Conservation (phyloP, 2,329 filamentous ascomycete genomes). For the Rasamsonia emersonii region DNA sequence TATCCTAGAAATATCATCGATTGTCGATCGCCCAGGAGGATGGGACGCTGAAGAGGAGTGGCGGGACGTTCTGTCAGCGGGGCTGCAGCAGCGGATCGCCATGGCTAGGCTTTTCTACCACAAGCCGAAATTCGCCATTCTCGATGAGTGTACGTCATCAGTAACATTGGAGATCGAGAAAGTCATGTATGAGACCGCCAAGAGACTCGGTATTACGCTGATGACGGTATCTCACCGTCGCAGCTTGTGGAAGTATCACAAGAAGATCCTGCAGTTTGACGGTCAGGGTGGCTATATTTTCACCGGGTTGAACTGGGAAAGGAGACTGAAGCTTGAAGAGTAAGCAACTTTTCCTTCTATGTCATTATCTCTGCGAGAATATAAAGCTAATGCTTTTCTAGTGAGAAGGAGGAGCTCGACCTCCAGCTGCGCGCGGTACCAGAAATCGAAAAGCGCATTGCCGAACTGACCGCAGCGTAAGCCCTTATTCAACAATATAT, state of each 20-base stretch:
- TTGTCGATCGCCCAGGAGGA: slow-evolving; percentile 69
- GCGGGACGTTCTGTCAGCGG: slow-evolving; percentile 87
- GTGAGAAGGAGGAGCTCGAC: slow-evolving; percentile 89
- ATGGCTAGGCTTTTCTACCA: slow-evolving; percentile 97
- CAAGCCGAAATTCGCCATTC: slow-evolving; percentile 81
- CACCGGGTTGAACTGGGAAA: slow-evolving; percentile 79
- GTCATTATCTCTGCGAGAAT: no score
- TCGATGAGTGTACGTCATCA: slow-evolving; percentile 92
- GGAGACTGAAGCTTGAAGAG: slow-evolving; percentile 77
- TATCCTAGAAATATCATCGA: slow-evolving; percentile 71
- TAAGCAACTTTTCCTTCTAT: slow-evolving; percentile 26
- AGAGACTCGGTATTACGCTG: slow-evolving; percentile 80
- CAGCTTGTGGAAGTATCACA: slow-evolving; percentile 95
- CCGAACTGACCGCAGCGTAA: slow-evolving; percentile 56
- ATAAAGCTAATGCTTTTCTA: no score
- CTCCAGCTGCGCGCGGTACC: slow-evolving; percentile 75
- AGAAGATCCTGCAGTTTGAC: slow-evolving; percentile 90
- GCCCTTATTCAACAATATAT: neutral
- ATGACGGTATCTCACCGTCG: slow-evolving; percentile 93
- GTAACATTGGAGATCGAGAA: slow-evolving; percentile 94
- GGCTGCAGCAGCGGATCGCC: slow-evolving; percentile 88
- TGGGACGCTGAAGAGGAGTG: slow-evolving; percentile 96
- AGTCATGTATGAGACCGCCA: slow-evolving; percentile 95
- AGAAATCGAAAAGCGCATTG: slow-evolving; percentile 76
- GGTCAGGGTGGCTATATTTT: slow-evolving; percentile 89